Conservation (phyloP, 805 yeast species). For the Dipodascopsis uninucleata region DNA sequence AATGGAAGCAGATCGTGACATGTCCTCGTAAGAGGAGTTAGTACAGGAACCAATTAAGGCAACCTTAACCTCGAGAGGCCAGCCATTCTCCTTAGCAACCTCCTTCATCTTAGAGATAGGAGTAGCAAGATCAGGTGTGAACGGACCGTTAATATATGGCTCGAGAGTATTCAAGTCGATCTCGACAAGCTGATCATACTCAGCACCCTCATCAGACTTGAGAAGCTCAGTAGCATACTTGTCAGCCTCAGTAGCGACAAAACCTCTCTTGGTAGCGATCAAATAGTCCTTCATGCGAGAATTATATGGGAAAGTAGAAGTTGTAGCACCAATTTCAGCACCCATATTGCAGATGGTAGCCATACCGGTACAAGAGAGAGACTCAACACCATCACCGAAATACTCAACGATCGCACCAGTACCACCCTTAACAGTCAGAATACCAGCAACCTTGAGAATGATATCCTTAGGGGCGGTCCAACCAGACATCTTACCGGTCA, state of each 20-base stretch:
- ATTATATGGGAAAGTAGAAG: slow-evolving; percentile 94
- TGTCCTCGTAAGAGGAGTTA: slow-evolving; percentile 96
- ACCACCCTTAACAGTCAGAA: slow-evolving; percentile 94
- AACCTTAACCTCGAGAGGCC: slow-evolving; percentile 85
- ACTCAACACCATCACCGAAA: slow-evolving; percentile 89
- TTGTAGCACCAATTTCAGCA: slow-evolving; percentile 98
- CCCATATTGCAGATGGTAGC: slow-evolving; percentile 99
- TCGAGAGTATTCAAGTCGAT: slow-evolving; percentile 81
- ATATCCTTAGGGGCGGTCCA: slow-evolving; percentile 99
- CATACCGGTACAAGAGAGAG: slow-evolving; percentile 96
- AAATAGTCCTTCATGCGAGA: slow-evolving; percentile 75
- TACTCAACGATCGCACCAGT: slow-evolving; percentile 95
- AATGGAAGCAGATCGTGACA: slow-evolving; percentile 92
- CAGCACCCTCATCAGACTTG: slow-evolving; percentile 80
- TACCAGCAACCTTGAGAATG: slow-evolving; percentile 87
- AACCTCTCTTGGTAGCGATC: slow-evolving; percentile 75
- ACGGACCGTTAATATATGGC: slow-evolving; percentile 97
- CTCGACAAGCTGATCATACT: slow-evolving; percentile 89
- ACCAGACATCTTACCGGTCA: slow-evolving; percentile 83
- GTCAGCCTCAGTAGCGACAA: slow-evolving; percentile 77
- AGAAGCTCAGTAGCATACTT: slow-evolving; percentile 59
- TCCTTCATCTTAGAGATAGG: slow-evolving; percentile 79
- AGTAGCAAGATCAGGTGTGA: slow-evolving; percentile 96
- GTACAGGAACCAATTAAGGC: slow-evolving; percentile 98
- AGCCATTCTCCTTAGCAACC: slow-evolving; percentile 65